These are phyloP conservation scores for Ganoderma lucidum DNA, from an alignment of 1,284 basidiomycete species.

Conservation along the genomic window DNA sequence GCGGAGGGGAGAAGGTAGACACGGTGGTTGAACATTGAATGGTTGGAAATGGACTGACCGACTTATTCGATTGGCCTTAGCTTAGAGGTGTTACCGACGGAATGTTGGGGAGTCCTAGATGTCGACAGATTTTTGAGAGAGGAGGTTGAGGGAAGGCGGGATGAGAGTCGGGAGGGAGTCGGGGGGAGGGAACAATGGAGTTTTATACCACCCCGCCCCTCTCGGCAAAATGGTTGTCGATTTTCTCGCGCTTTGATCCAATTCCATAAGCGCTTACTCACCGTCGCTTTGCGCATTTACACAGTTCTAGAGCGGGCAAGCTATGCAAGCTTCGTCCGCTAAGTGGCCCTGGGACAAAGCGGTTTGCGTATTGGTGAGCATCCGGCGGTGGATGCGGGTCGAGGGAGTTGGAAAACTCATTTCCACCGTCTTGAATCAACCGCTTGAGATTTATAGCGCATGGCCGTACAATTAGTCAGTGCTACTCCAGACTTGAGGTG, in stretches of 20 bases:
- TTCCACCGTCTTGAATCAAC: neutral
- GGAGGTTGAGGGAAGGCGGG: neutral
- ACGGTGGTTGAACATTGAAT: neutral
- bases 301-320: neutral
- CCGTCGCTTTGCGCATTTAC: neutral
- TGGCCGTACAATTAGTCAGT: too few relatives aligned
- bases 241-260: neutral
- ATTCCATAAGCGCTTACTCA: neutral
- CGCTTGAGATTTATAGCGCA: too few relatives aligned
- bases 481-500: too few relatives aligned
- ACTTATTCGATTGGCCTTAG: neutral
- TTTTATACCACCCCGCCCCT: neutral
- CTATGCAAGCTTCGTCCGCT: neutral
- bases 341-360: neutral
- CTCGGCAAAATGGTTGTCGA: neutral
- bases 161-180: neutral
- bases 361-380: too few relatives aligned
- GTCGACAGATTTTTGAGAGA: neutral
- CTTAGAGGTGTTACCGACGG: neutral
- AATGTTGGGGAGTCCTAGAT: neutral
- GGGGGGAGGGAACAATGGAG: neutral
- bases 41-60: neutral
- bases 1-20: neutral
- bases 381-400: neutral
- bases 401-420: neutral